phyloP scores from a whole-genome alignment of 1,284 basidiomycete species.

The Trichosporon faecale region DNA sequence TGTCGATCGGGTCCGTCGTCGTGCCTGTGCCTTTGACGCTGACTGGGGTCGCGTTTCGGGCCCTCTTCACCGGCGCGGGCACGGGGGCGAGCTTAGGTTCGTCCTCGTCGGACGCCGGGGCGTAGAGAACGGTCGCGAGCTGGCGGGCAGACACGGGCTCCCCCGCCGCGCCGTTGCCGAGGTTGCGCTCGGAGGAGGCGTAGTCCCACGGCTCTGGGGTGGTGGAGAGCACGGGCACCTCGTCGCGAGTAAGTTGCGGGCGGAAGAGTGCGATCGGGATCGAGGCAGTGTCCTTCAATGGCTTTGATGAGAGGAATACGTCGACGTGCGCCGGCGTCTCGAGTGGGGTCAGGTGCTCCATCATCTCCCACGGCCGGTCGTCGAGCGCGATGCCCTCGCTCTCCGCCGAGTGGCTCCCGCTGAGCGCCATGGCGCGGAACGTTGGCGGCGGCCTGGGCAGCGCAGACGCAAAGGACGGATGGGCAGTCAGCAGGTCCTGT shows the following conservation, averaged over 20 bases:
- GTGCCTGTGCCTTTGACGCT: slow-evolving; percentile 26
- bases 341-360: slow-evolving; percentile 38
- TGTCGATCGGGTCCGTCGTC: slow-evolving; percentile 39
- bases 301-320: slow-evolving; percentile 32
- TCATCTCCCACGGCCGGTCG: slow-evolving; percentile 49
- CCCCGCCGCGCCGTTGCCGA: slow-evolving; percentile 44
- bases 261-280: slow-evolving; percentile 42
- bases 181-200: slow-evolving; percentile 39
- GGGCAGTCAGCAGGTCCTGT: slow-evolving; percentile 24
- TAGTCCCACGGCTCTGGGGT: slow-evolving; percentile 27
- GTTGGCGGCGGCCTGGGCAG: slow-evolving; percentile 33
- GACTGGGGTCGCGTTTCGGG: slow-evolving; percentile 7
- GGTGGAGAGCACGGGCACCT: slow-evolving; percentile 23
- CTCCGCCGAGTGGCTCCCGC: slow-evolving; percentile 21
- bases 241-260: slow-evolving; percentile 41
- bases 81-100: slow-evolving; percentile 8
- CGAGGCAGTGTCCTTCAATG: slow-evolving; percentile 39
- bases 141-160: slow-evolving; percentile 37
- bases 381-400: slow-evolving; percentile 33
- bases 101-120: slow-evolving; percentile 16
- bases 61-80: slow-evolving; percentile 19
- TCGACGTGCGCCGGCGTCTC: slow-evolving; percentile 29
- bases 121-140: slow-evolving; percentile 31
- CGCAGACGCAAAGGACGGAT: slow-evolving; percentile 26
- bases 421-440: slow-evolving; percentile 34